Evolutionary conservation across 2,329 filamentous ascomycete genomes (phyloP).

Genomic region (Canariomyces notabilis): DNA sequence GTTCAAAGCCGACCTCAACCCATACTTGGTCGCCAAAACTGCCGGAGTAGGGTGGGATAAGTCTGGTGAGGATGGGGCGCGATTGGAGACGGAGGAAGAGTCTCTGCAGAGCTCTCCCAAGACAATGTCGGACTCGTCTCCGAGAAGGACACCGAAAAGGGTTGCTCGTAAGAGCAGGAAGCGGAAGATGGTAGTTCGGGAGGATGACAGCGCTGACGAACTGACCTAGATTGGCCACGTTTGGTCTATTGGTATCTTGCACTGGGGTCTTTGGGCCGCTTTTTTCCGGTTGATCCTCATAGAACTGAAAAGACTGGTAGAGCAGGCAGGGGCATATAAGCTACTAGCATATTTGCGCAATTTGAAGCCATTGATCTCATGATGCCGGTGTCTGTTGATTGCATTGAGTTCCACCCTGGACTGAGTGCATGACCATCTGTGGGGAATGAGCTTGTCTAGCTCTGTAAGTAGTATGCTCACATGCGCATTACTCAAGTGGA

Average conservation of each 20-base stretch:
- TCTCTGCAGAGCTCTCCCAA: neutral
- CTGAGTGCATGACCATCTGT: too few relatives aligned
- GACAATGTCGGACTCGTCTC: slow-evolving; percentile 8
- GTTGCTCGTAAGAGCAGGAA: slow-evolving; percentile 12
- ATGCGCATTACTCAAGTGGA: too few relatives aligned
- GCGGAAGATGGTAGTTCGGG: slow-evolving; percentile 17
- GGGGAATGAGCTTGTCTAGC: too few relatives aligned
- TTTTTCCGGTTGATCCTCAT: neutral
- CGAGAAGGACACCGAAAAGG: slow-evolving; percentile 8
- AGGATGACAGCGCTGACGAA: slow-evolving; percentile 20
- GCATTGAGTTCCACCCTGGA: too few relatives aligned
- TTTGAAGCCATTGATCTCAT: neutral
- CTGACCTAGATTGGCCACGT: slow-evolving; percentile 7
- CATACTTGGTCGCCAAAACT: slow-evolving; percentile 52
- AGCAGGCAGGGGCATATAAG: neutral
- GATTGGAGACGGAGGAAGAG: slow-evolving; percentile 1
- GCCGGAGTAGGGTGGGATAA: slow-evolving; percentile 33
- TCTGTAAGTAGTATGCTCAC: too few relatives aligned
- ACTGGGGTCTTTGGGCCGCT: neutral
- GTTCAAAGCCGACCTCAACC: slow-evolving; percentile 57
- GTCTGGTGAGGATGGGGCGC: slow-evolving; percentile 9
- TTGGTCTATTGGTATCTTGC: neutral
- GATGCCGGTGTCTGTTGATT: too few relatives aligned
- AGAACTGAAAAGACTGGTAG: neutral
- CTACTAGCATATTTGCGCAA: neutral